Evolutionary conservation across 225 moss, liverwort and hornwort genomes (phyloP).

Genomic region (Neckera pumila): DNA sequence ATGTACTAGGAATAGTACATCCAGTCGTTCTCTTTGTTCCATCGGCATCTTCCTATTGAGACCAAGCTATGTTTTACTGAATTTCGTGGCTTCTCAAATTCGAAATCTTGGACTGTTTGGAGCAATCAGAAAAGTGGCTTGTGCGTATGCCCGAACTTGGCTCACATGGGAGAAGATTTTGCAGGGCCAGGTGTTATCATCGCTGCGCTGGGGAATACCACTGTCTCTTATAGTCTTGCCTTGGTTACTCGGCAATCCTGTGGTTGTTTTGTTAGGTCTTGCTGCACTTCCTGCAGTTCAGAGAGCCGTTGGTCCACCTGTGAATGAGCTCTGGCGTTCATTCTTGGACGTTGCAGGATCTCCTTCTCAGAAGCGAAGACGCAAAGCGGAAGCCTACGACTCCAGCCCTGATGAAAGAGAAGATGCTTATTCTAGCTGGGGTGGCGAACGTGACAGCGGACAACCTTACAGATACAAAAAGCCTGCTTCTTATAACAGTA

Average conservation of each 20-base stretch:
- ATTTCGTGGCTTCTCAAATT: background rate
- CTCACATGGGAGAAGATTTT: conserved; percentile 9
- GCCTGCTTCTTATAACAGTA: background rate
- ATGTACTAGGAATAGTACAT: background rate
- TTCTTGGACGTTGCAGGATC: conserved; percentile 15
- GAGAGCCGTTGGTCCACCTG: conserved; percentile 26
- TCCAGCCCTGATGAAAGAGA: conserved; percentile 12
- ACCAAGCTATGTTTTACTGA: background rate
- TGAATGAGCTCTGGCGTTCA: conserved; percentile 30
- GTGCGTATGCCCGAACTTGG: background rate
- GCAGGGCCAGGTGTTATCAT: conserved; percentile 43
- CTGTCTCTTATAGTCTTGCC: conserved; percentile 25
- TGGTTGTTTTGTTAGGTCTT: conserved; percentile 37
- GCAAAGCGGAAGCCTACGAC: conserved; percentile 1
- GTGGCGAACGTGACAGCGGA: conserved; percentile 13
- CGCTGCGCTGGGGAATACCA: conserved; percentile 47
- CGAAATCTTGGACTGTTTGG: background rate
- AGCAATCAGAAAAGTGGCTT: background rate
- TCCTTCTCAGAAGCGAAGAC: conserved; percentile 16
- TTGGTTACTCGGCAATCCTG: conserved; percentile 45
- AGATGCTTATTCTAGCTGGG: conserved; percentile 39
- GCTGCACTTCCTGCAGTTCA: conserved; percentile 49
- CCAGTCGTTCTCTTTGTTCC: background rate
- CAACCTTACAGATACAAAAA: conserved; percentile 28
- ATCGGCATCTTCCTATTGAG: background rate